A percentile compares a stretch with the other conserved stretches of the same genome.
phyloP scores from a whole-genome alignment of 768 basidiomycete genomes.

The Tylopilus rubrobrunneus region DNA sequence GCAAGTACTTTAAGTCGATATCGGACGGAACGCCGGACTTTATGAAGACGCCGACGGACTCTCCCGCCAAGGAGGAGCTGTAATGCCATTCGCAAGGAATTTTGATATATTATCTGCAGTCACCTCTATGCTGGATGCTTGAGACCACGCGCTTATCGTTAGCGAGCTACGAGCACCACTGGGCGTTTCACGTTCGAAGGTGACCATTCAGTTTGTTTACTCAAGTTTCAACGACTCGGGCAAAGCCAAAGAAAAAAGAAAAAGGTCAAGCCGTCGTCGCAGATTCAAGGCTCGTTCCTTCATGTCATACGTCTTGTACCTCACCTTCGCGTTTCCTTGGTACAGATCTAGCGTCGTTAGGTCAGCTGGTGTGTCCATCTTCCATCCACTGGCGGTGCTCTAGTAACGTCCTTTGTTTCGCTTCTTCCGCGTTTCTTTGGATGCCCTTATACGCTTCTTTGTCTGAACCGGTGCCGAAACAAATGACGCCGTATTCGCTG shows the following conservation, averaged over 20 bases:
- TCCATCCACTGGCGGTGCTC: slow-evolving; percentile 18
- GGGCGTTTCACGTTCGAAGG: too few species aligned
- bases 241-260: too few species aligned
- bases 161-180: too few species aligned
- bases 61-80: slow-evolving; percentile 30
- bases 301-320: not conserved
- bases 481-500: slow-evolving; percentile 61
- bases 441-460: slow-evolving; percentile 41
- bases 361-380: slow-evolving; percentile 17
- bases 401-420: slow-evolving; percentile 25
- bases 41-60: slow-evolving; percentile 35
- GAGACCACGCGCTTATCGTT: not conserved
- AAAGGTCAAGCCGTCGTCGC: not conserved
- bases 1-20: slow-evolving; percentile 68
- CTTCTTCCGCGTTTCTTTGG: slow-evolving; percentile 32
- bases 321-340: not conserved
- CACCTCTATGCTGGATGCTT: not conserved
- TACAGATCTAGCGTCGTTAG: not conserved
- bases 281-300: not conserved
- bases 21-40: slow-evolving; percentile 66
- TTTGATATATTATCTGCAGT: slow-evolving; percentile 2
- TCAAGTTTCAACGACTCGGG: not conserved
- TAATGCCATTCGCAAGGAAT: slow-evolving; percentile 8
- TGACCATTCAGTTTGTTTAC: not conserved
- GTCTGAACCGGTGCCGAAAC: slow-evolving; percentile 49